Evolutionary conservation across 805 yeast genomes (phyloP).

Genomic region (Lachancea sp.): DNA sequence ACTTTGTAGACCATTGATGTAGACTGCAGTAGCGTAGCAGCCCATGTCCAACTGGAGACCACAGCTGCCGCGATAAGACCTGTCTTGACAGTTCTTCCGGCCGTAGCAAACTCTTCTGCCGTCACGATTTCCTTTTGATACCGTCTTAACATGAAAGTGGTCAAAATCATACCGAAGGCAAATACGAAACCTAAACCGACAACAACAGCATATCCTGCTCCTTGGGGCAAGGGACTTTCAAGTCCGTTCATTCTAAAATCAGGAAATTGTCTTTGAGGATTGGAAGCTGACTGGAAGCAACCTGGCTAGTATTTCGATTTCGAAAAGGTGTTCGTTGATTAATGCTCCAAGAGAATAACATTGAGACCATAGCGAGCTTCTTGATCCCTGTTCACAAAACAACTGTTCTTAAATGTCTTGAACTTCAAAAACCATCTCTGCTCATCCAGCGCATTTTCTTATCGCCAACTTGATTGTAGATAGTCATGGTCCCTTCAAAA

Average conservation of each 20-base stretch:
- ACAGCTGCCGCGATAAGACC: conserved; percentile 86
- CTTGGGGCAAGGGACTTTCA: conserved; percentile 49
- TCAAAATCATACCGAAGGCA: conserved; percentile 70
- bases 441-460: too few relatives aligned
- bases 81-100: conserved; percentile 81
- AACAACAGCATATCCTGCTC: conserved; percentile 83
- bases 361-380: too few relatives aligned
- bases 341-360: too few relatives aligned
- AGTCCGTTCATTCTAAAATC: conserved; percentile 17
- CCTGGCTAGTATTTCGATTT: too few relatives aligned
- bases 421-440: too few relatives aligned
- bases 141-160: conserved; percentile 63
- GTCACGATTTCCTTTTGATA: conserved; percentile 83
- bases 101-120: conserved; percentile 90
- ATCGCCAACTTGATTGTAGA: too few relatives aligned
- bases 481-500: too few relatives aligned
- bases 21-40: conserved; percentile 69
- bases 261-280: too few relatives aligned
- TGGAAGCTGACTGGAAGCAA: too few relatives aligned
- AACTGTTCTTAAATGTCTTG: too few relatives aligned
- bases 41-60: conserved; percentile 92
- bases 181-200: conserved; percentile 83
- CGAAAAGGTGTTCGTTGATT: too few relatives aligned
- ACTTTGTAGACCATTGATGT: conserved; percentile 71
- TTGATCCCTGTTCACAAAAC: too few relatives aligned